Percentiles rank a stretch among this genome's conserved stretches.
Evolutionary conservation across 768 basidiomycete genomes (phyloP).

Genomic region (Auriscalpium vulgare): DNA sequence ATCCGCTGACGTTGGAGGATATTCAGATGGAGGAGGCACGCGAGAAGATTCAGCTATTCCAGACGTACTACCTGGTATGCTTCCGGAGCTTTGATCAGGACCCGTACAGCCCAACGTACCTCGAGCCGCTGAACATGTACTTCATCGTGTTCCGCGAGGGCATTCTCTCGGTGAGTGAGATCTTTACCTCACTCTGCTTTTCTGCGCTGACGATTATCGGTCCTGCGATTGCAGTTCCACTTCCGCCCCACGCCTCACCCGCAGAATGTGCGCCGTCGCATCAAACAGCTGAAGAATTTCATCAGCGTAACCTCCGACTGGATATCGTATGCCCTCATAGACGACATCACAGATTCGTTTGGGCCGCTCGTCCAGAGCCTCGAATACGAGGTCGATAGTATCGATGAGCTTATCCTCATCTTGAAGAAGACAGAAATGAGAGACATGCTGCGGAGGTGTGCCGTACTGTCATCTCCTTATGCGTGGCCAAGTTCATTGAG

Average conservation of each 20-base stretch:
- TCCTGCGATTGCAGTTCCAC: constrained; percentile 60
- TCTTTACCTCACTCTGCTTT: background rate
- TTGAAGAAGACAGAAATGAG: constrained; percentile 93
- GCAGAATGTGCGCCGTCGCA: constrained; percentile 93
- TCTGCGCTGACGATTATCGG: background rate
- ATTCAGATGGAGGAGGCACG: constrained; percentile 99
- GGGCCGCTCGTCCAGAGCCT: constrained; percentile 97
- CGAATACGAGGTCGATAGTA: constrained; percentile 98
- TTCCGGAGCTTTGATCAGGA: constrained; percentile 99
- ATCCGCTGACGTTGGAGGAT: constrained; percentile 97
- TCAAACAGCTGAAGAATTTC: constrained; percentile 98
- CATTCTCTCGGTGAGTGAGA: constrained; percentile 70
- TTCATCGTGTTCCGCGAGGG: constrained; percentile 98
- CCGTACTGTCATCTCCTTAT: background rate
- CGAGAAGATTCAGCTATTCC: constrained; percentile 98
- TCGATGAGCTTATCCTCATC: constrained; percentile 96
- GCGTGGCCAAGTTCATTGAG: background rate
- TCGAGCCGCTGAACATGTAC: constrained; percentile 99
- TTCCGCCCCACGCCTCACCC: constrained; percentile 97
- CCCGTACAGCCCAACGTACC: constrained; percentile 90
- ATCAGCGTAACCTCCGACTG: constrained; percentile 98
- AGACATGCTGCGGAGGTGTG: constrained; percentile 84
- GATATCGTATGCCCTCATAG: constrained; percentile 99
- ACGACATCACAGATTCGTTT: constrained; percentile 99
- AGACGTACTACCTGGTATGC: constrained; percentile 98